Evolutionary conservation across 805 yeast species (phyloP).

Genomic region (Danielia oregonensis): DNA sequence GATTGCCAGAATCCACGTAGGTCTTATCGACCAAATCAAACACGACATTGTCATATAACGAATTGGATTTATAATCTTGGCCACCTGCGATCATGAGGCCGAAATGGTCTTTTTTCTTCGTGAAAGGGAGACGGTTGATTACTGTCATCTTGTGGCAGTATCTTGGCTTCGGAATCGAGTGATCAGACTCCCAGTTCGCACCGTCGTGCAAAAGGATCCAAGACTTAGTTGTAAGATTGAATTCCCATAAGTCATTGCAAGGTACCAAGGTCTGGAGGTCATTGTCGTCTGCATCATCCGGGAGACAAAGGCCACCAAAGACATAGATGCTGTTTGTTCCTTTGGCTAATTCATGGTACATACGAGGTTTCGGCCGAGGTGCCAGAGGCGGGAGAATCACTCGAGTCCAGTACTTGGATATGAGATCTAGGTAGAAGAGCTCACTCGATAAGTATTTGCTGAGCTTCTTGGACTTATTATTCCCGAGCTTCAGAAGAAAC

Average conservation of each 20-base stretch:
- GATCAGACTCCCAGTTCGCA: conserved; percentile 15
- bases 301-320: conserved; percentile 59
- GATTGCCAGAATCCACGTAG: conserved; percentile 23
- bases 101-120: conserved; percentile 36
- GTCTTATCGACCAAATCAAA: conserved; percentile 43
- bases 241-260: conserved; percentile 67
- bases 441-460: conserved; percentile 56
- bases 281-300: conserved; percentile 11
- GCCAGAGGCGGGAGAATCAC: conserved; percentile 21
- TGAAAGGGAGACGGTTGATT: conserved; percentile 33
- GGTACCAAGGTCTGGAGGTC: conserved; percentile 36
- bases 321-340: conserved; percentile 50
- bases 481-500: conserved; percentile 29
- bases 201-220: conserved; percentile 56
- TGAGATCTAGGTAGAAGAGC: conserved; percentile 54
- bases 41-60: conserved; percentile 31
- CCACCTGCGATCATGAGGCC: conserved; percentile 59
- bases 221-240: conserved; percentile 45
- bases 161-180: conserved; percentile 34
- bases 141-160: conserved; percentile 52
- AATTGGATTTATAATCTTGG: conserved; percentile 30
- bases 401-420: conserved; percentile 56
- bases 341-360: conserved; percentile 57
- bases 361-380: conserved; percentile 42
- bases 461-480: conserved; percentile 23